Conservation (phyloP, 805 yeast genomes). For the Candida succiphila region DNA sequence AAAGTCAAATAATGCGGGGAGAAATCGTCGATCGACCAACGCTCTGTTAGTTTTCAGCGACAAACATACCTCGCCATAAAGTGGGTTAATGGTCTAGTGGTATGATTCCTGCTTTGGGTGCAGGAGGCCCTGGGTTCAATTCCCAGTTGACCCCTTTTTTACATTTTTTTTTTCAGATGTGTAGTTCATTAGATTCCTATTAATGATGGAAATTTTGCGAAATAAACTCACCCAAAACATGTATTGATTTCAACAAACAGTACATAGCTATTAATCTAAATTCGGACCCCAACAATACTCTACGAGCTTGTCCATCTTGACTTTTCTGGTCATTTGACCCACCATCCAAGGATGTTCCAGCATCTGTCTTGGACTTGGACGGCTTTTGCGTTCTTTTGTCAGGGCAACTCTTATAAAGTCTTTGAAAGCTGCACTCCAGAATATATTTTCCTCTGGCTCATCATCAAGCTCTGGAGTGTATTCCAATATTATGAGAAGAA, state of each 20-base stretch:
- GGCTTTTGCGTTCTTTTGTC: slow-evolving; percentile 63
- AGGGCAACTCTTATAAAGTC: slow-evolving; percentile 75
- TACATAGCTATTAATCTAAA: no score
- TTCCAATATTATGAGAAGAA: slow-evolving; percentile 70
- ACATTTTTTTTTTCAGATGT: slow-evolving; percentile 1
- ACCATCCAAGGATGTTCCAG: slow-evolving; percentile 87
- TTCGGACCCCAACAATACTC: slow-evolving; percentile 64
- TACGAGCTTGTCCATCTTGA: slow-evolving; percentile 83
- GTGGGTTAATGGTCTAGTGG: no score
- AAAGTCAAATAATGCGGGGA: no score
- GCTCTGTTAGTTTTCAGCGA: no score
- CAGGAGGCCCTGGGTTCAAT: slow-evolving; percentile 5
- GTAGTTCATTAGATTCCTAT: no score
- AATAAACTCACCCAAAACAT: no score
- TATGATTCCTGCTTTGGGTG: slow-evolving; percentile 5
- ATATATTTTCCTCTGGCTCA: slow-evolving; percentile 62
- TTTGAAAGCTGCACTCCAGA: slow-evolving; percentile 77
- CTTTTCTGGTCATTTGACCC: slow-evolving; percentile 62
- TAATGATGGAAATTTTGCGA: no score
- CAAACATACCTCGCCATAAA: no score
- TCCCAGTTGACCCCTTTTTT: slow-evolving; percentile 3
- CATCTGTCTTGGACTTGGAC: slow-evolving; percentile 94
- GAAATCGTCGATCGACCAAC: no score
- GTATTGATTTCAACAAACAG: no score
- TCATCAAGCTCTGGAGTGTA: slow-evolving; percentile 75